Conservation (phyloP, 2,329 filamentous ascomycete species). For the Aspergillus sp. region DNA sequence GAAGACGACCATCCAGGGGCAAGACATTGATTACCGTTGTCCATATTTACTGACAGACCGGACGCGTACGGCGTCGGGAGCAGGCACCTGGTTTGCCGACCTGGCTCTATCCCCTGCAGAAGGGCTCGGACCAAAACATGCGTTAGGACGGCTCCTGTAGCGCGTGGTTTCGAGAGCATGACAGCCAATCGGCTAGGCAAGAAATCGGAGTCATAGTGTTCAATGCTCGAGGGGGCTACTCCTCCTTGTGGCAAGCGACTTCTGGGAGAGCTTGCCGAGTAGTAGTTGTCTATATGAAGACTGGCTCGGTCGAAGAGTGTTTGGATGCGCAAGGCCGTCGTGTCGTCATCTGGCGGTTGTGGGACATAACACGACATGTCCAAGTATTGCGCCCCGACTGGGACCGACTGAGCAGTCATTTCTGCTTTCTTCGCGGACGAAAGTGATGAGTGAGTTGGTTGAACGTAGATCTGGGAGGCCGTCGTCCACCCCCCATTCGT, state of each 20-base stretch:
- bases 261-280: slow-evolving; percentile 12
- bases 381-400: background rate
- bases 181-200: slow-evolving; percentile 15
- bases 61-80: slow-evolving; percentile 10
- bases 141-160: slow-evolving; percentile 17
- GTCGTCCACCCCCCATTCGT: background rate
- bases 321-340: slow-evolving; percentile 24
- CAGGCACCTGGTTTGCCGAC: slow-evolving; percentile 2
- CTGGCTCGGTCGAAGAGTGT: slow-evolving; percentile 34
- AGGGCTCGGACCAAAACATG: slow-evolving; percentile 22
- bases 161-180: slow-evolving; percentile 14
- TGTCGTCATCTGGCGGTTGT: slow-evolving; percentile 31
- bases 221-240: slow-evolving; percentile 2
- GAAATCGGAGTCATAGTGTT: slow-evolving; percentile 20
- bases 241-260: slow-evolving; percentile 1
- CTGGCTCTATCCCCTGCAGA: slow-evolving; percentile 18
- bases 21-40: background rate
- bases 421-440: background rate
- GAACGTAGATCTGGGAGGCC: background rate
- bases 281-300: slow-evolving; percentile 40
- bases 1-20: background rate
- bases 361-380: slow-evolving; percentile 21
- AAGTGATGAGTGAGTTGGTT: background rate
- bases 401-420: background rate
- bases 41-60: background rate